These are phyloP conservation scores for Centrapalus pauciflorus DNA, from an alignment of 129 eudicot genomes.

Conservation along the genomic window DNA sequence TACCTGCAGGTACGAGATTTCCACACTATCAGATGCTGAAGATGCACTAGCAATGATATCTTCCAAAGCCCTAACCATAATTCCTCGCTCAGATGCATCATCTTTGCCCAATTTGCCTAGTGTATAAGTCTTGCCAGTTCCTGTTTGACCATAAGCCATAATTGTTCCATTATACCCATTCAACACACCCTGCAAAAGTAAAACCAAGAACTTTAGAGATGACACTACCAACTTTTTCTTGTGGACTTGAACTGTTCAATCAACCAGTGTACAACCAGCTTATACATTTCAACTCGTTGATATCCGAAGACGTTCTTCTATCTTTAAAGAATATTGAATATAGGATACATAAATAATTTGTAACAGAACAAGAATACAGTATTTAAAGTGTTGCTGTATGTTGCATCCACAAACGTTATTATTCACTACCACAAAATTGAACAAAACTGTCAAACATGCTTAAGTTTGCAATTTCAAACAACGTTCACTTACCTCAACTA, in stretches of 20 bases:
- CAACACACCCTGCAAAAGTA: constrained; percentile 75
- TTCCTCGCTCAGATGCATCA: constrained; percentile 89
- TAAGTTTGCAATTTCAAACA: neutral
- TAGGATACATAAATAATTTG: neutral
- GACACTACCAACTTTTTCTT: neutral
- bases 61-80: constrained; percentile 97
- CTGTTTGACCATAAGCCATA: constrained; percentile 99
- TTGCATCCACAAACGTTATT: neutral
- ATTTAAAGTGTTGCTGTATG: neutral
- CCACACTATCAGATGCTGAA: constrained; percentile 56
- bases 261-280: neutral
- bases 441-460: neutral
- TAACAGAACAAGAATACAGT: neutral
- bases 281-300: neutral
- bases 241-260: neutral
- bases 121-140: constrained; percentile 95
- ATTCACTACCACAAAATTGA: too few species aligned
- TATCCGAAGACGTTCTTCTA: neutral
- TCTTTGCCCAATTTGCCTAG: constrained; percentile 83
- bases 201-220: constrained; percentile 15
- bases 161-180: constrained; percentile 96
- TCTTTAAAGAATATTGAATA: neutral
- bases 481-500: constrained; percentile 67
- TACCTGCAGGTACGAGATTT: constrained; percentile 91
- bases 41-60: constrained; percentile 71